These are phyloP conservation scores for Closterium sp. DNA, from an alignment of 139 green algal genomes.

Conservation along the genomic window DNA sequence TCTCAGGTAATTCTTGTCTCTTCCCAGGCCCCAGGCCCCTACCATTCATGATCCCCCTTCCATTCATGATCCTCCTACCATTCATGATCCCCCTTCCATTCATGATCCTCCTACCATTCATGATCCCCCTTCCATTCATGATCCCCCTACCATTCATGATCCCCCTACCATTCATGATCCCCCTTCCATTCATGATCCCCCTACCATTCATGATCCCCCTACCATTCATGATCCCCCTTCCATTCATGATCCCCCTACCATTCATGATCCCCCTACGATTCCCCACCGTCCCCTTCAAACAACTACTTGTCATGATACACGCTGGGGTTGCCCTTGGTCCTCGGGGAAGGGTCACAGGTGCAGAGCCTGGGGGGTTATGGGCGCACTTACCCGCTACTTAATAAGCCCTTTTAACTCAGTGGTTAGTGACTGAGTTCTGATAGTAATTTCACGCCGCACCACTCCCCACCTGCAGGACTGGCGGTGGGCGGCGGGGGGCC, in stretches of 20 bases:
- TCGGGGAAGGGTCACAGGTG: too few relatives aligned
- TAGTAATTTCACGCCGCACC: not conserved
- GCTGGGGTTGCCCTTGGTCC: not conserved
- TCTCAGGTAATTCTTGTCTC: too few relatives aligned
- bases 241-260: too few relatives aligned
- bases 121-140: not conserved
- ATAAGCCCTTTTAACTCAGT: too few relatives aligned
- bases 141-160: not conserved
- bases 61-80: not conserved
- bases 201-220: not conserved
- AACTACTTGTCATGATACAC: too few relatives aligned
- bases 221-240: not conserved
- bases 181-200: not conserved
- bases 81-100: not conserved
- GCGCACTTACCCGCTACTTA: too few relatives aligned
- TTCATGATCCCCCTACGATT: too few relatives aligned
- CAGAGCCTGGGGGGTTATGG: too few relatives aligned
- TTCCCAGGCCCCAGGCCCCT: too few relatives aligned
- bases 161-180: not conserved
- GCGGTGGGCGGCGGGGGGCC: slow-evolving; percentile 18
- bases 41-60: not conserved
- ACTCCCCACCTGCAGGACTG: slow-evolving; percentile 10
- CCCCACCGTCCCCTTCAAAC: too few relatives aligned
- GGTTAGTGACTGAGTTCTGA: too few relatives aligned
- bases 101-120: not conserved